These are phyloP conservation scores for Penicillium polonicum DNA, from an alignment of 2,329 filamentous ascomycete species.

Conservation along the genomic window DNA sequence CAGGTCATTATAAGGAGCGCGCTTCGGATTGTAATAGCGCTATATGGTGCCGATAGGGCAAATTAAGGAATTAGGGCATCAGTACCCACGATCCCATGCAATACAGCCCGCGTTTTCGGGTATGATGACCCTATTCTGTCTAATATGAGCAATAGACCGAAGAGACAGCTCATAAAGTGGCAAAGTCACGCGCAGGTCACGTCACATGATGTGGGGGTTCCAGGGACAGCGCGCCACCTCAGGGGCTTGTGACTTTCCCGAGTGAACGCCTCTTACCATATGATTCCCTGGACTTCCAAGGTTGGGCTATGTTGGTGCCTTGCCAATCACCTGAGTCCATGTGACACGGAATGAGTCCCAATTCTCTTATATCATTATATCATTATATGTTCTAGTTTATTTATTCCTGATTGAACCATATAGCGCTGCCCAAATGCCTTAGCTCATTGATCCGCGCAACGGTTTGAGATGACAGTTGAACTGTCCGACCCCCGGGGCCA, in stretches of 20 bases:
- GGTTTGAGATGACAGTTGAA: constrained; percentile 13
- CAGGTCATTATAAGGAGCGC: constrained; percentile 3
- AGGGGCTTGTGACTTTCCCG: constrained; percentile 16
- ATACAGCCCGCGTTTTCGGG: not conserved
- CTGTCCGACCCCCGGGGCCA: constrained; percentile 5
- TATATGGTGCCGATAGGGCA: not conserved
- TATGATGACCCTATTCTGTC: not conserved
- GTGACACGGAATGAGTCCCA: not conserved
- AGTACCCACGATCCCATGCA: not conserved
- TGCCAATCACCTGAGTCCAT: constrained; percentile 8
- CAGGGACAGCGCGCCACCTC: constrained; percentile 9
- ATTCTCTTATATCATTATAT: not conserved
- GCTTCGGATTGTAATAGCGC: constrained; percentile 7
- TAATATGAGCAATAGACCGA: not conserved
- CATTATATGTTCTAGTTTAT: no score
- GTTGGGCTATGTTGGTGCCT: not conserved
- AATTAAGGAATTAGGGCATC: not conserved
- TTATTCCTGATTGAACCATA: not conserved
- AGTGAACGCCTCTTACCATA: not conserved
- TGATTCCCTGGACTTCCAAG: no score
- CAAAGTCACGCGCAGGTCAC: constrained; percentile 7
- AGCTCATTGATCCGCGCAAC: not conserved
- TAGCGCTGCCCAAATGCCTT: not conserved
- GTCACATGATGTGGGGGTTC: constrained; percentile 12
- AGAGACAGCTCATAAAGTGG: constrained; percentile 10